phyloP scores from a whole-genome alignment of 768 basidiomycete species.

The Grammothele lineata region DNA sequence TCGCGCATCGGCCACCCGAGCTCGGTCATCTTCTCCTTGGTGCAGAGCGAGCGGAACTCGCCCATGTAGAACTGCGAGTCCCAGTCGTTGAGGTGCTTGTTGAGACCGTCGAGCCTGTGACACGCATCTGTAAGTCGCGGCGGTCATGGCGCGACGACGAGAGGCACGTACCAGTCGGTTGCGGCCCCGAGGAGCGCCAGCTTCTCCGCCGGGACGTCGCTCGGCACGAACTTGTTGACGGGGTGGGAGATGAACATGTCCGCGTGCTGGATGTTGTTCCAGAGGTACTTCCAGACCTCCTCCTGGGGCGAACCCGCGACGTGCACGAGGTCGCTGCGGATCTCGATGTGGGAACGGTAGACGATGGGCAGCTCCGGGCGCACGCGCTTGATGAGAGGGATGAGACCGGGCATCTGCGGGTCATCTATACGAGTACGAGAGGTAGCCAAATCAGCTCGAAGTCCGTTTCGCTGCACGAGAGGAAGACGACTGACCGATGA shows the following conservation, averaged over 20 bases:
- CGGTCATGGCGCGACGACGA: too few species aligned
- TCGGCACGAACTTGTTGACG: conserved; percentile 90
- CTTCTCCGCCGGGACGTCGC: conserved; percentile 70
- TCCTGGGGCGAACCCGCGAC: conserved; percentile 78
- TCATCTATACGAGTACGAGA: conserved; percentile 47
- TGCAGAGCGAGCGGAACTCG: conserved; percentile 75
- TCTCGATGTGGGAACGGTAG: conserved; percentile 1
- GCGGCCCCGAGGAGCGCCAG: conserved; percentile 75
- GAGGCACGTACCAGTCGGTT: conserved; percentile 77
- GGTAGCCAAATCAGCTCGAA: too few species aligned
- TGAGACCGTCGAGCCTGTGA: conserved; percentile 83
- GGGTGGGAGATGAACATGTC: conserved; percentile 94
- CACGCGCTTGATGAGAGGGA: conserved; percentile 85
- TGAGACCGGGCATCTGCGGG: conserved; percentile 92
- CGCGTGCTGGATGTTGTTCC: conserved; percentile 85
- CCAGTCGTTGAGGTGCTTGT: conserved; percentile 82
- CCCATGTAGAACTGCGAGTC: conserved; percentile 88
- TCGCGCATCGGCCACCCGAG: conserved; percentile 77
- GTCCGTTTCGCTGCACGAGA: too few species aligned
- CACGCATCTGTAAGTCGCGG: too few species aligned
- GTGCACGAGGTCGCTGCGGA: conserved; percentile 69
- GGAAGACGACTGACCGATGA: conserved; percentile 58
- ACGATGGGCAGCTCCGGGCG: conserved; percentile 67
- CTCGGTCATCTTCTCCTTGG: conserved; percentile 77
- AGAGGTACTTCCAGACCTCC: conserved; percentile 93